A percentile compares a stretch with the other conserved stretches of the same genome.
Evolutionary conservation across 2,329 filamentous ascomycete genomes (phyloP).

Genomic region (Pseudogymnoascus sp.): DNA sequence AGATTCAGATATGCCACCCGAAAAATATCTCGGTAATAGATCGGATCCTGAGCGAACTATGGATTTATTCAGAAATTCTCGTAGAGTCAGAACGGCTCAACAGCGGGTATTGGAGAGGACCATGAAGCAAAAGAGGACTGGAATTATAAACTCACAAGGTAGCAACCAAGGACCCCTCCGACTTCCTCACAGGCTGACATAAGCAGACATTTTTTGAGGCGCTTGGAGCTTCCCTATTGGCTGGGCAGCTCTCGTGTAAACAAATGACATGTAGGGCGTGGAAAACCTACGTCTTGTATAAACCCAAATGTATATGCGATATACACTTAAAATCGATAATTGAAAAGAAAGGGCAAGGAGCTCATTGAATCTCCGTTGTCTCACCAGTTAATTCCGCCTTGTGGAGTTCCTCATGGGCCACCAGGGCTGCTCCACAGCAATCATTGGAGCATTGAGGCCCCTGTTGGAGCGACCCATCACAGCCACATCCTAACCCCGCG

Average conservation of each 20-base stretch:
- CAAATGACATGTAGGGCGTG: background rate
- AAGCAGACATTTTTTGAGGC: background rate
- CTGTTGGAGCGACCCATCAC: constrained; percentile 3
- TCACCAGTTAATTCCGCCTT: constrained; percentile 1
- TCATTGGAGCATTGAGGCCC: background rate
- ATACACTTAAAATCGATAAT: background rate
- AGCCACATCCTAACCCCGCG: constrained; percentile 9
- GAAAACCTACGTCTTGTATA: background rate
- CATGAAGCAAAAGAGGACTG: background rate
- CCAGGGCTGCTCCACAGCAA: background rate
- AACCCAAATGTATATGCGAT: background rate
- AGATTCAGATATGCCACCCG: background rate
- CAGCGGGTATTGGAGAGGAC: background rate
- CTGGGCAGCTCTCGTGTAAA: background rate
- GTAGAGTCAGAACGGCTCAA: background rate
- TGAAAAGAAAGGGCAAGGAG: background rate
- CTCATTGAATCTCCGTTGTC: background rate
- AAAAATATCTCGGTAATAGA: background rate
- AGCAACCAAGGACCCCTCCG: background rate
- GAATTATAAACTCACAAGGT: constrained; percentile 6
- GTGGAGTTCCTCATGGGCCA: background rate
- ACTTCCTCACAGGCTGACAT: background rate
- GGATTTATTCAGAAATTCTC: background rate
- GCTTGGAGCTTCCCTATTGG: background rate
- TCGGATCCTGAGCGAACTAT: background rate